phyloP scores from a whole-genome alignment of 495 filamentous ascomycete species.

The Penicillium samsonianum region DNA sequence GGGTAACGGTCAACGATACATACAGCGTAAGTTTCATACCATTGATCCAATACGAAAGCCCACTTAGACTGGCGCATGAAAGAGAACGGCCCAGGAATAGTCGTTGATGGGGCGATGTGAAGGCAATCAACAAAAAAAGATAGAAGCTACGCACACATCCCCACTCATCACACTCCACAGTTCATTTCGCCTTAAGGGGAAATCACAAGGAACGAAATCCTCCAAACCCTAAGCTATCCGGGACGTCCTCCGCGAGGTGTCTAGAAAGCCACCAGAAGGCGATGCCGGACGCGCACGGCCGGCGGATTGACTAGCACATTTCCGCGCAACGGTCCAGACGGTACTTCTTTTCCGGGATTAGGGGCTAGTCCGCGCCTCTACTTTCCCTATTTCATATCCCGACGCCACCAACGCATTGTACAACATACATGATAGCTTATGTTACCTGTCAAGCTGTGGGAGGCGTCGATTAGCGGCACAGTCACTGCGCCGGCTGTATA shows the following conservation, averaged over 20 bases:
- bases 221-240: slow-evolving; percentile 15
- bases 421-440: slow-evolving; percentile 2
- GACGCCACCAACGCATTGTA: slow-evolving; percentile 17
- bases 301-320: slow-evolving; percentile 19
- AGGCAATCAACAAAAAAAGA: slow-evolving; percentile 9
- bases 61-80: slow-evolving; percentile 4
- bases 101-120: slow-evolving; percentile 5
- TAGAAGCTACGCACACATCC: neutral
- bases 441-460: neutral
- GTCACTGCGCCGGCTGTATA: neutral
- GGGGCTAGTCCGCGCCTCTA: slow-evolving; percentile 9
- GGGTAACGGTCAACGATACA: slow-evolving; percentile 8
- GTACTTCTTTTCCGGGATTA: slow-evolving; percentile 15
- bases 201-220: neutral
- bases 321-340: slow-evolving; percentile 25
- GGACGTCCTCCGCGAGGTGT: slow-evolving; percentile 18
- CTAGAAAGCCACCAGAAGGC: slow-evolving; percentile 13
- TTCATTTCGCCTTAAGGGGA: neutral
- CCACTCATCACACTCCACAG: slow-evolving; percentile 9
- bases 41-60: slow-evolving; percentile 2
- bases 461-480: neutral
- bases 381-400: slow-evolving; percentile 17
- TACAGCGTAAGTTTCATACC: neutral
- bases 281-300: neutral
- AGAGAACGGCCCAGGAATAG: neutral